Evolutionary conservation across 176 grass and related monocot species (phyloP).

Genomic region (Elaeis guineensis): DNA sequence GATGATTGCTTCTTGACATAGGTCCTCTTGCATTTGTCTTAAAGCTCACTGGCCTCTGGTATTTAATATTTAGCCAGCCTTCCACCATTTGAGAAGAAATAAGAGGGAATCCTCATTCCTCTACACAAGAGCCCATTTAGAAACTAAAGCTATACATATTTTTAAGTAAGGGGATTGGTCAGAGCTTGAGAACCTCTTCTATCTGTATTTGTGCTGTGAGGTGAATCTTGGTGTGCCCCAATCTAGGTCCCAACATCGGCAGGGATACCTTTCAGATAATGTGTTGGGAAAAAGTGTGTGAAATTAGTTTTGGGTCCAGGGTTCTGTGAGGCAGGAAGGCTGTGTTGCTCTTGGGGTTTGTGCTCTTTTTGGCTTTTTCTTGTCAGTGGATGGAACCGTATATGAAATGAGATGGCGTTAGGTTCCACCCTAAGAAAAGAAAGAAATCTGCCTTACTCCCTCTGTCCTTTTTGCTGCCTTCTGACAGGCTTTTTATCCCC

Average conservation of each 20-base stretch:
- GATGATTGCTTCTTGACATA: not conserved
- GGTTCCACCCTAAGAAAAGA: too few species aligned
- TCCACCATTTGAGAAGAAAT: slow-evolving; percentile 9
- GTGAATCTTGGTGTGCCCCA: not conserved
- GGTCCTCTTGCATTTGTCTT: not conserved
- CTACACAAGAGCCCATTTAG: not conserved
- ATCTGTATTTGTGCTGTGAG: not conserved
- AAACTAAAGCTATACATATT: not conserved
- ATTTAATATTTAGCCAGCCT: not conserved
- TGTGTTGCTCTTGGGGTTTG: too few species aligned
- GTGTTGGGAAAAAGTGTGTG: too few species aligned
- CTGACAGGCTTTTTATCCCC: too few species aligned
- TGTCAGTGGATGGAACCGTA: too few species aligned
- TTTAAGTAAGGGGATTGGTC: not conserved
- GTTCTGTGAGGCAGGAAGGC: not conserved
- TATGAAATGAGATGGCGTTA: too few species aligned
- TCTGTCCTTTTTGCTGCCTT: too few species aligned
- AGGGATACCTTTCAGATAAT: not conserved
- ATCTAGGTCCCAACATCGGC: not conserved
- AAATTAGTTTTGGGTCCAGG: not conserved
- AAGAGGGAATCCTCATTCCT: not conserved
- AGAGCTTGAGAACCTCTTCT: not conserved
- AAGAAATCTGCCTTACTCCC: too few species aligned
- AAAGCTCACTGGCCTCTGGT: not conserved
- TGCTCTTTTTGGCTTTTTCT: too few species aligned